phyloP scores from a whole-genome alignment of 2,329 filamentous ascomycete genomes.

The Pseudogymnoascus sp. region DNA sequence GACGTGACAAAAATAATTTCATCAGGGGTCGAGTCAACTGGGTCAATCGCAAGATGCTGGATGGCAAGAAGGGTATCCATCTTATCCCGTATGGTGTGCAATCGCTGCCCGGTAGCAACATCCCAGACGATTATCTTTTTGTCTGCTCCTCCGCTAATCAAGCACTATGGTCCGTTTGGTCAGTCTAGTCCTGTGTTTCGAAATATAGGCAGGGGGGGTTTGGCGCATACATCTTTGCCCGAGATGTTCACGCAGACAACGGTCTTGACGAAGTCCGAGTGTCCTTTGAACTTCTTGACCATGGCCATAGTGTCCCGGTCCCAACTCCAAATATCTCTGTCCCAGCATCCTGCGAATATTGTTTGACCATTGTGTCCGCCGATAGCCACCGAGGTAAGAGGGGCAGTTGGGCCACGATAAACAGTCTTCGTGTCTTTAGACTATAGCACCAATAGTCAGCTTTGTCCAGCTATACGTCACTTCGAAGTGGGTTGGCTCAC shows the following conservation, averaged over 20 bases:
- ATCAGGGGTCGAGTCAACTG: slow-evolving; percentile 43
- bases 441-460: slow-evolving; percentile 24
- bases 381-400: slow-evolving; percentile 68
- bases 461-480: neutral
- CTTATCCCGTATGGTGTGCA: slow-evolving; percentile 73
- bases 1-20: slow-evolving; percentile 63
- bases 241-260: slow-evolving; percentile 55
- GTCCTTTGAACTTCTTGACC: slow-evolving; percentile 60
- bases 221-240: slow-evolving; percentile 42
- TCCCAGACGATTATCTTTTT: slow-evolving; percentile 82
- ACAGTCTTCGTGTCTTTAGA: slow-evolving; percentile 36
- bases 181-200: slow-evolving; percentile 1
- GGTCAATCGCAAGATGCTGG: slow-evolving; percentile 71
- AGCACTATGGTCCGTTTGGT: slow-evolving; percentile 24
- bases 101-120: slow-evolving; percentile 52
- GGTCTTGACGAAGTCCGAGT: slow-evolving; percentile 86
- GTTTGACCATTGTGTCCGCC: slow-evolving; percentile 47
- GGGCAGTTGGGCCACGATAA: slow-evolving; percentile 69
- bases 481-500: slow-evolving; percentile 31
- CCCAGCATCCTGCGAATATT: slow-evolving; percentile 87
- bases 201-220: neutral
- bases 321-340: slow-evolving; percentile 88
- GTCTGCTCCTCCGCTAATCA: slow-evolving; percentile 71
- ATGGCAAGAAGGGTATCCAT: slow-evolving; percentile 64
- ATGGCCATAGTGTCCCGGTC: slow-evolving; percentile 48